Conservation (phyloP, 805 yeast genomes). For the Candida nanaspora region DNA sequence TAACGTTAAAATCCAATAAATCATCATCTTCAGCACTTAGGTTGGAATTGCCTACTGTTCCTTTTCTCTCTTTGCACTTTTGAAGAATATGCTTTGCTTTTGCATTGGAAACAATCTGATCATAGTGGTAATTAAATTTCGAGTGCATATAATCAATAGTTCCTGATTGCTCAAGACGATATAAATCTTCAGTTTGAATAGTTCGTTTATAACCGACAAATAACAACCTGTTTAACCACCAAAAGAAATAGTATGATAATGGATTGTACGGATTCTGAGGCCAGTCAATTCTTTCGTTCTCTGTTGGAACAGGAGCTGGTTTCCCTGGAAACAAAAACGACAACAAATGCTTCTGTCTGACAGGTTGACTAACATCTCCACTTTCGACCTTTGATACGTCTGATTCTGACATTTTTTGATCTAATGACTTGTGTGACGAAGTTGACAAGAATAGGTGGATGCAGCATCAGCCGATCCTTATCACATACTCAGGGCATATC, state of each 20-base stretch:
- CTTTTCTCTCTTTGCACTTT: constrained; percentile 21
- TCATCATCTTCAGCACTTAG: constrained; percentile 12
- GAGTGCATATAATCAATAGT: constrained; percentile 30
- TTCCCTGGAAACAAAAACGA: constrained; percentile 41
- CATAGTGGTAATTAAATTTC: constrained; percentile 28
- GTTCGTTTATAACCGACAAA: constrained; percentile 63
- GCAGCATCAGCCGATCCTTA: too few relatives aligned
- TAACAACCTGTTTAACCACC: constrained; percentile 66
- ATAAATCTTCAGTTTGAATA: constrained; percentile 56
- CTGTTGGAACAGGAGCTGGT: constrained; percentile 43
- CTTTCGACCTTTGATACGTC: too few relatives aligned
- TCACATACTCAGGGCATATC: too few relatives aligned
- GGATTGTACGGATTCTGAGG: constrained; percentile 39
- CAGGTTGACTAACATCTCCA: too few relatives aligned
- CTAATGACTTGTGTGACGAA: too few relatives aligned
- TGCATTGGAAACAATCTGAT: constrained; percentile 23
- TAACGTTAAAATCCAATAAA: constrained; percentile 18
- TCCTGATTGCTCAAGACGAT: constrained; percentile 33
- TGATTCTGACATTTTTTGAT: too few relatives aligned
- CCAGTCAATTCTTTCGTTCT: constrained; percentile 42
- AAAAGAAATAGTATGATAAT: constrained; percentile 43
- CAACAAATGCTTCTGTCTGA: constrained; percentile 42
- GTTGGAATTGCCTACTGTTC: constrained; percentile 11
- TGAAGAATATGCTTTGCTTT: constrained; percentile 17
- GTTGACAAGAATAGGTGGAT: too few relatives aligned